Evolutionary conservation across 768 basidiomycete genomes (phyloP), one percentile per base, ranked within the genome.

Genomic region (Leccinum rimulosum): DNA sequence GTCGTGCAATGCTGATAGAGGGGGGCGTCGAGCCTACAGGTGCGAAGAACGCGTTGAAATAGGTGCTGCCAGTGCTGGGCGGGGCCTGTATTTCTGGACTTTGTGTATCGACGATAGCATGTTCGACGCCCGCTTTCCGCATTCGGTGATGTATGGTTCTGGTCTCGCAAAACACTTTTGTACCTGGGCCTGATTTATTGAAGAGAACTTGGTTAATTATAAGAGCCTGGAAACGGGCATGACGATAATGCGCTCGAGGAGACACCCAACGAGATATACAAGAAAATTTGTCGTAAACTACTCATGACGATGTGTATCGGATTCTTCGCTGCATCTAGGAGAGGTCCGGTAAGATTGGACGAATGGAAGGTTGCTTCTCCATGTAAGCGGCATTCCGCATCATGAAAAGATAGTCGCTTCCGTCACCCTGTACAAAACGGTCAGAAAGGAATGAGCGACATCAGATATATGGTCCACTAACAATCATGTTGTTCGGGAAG

Each of bases 401-500:
- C 15, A 70, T 45, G 35, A 58, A 56, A 10, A 56, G 3, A 19
- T 51, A 51, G n/a, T 66, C 55, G 6, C 57, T 61, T 7, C 70
- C 72, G 45, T 73, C 66, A 15, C 71, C 72, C 71, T 71, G 43
- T 54, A 49, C 19, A 35, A 19, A 38, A 33, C 33, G 14, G 45
- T 61, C 43, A 56, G 66, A 30, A 30, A 25, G 8, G 22, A 31
- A n/a, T 28, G 10, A 9, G n/a, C 15, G 17, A 19, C 22, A 50
- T 33, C 11, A 56, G 15, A 31, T 22, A 14, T 5, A 28, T 56
- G 11, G 10, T 19, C n/a, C n/a, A 51, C 50, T 51, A n/a, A 51
- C 50, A 51, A 51, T 51, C 30, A 51, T 9, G 11, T 52, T 3
- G 8, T 4, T 4, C 6, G 77, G 78, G 71, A 84, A 85, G 4